Evolutionary conservation across 1,284 basidiomycete genomes (phyloP).

Genomic region (Takashimella tepidaria): DNA sequence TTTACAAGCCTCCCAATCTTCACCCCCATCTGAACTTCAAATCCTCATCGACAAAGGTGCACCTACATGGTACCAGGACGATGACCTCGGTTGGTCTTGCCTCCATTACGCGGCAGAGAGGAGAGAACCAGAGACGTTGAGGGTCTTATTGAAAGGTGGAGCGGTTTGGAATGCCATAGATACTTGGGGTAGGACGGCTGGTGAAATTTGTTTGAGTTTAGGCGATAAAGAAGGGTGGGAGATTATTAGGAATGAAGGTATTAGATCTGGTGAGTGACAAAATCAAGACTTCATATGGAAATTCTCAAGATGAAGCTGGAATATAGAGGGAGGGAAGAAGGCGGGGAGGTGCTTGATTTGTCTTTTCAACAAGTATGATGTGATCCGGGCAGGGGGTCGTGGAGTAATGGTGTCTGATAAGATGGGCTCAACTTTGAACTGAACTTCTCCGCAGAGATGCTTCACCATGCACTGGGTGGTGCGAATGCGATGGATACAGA

Average conservation of each 20-base stretch:
- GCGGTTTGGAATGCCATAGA: conserved; percentile 92
- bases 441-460: conserved; percentile 50
- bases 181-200: conserved; percentile 70
- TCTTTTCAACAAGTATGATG: too few relatives aligned
- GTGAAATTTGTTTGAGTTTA: conserved; percentile 78
- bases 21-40: conserved; percentile 54
- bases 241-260: conserved; percentile 75
- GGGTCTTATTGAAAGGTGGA: conserved; percentile 68
- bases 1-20: conserved; percentile 28
- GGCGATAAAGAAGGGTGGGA: conserved; percentile 70
- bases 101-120: conserved; percentile 84
- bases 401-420: too few relatives aligned
- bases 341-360: neutral
- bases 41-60: conserved; percentile 63
- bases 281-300: neutral
- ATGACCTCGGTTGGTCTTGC: conserved; percentile 70
- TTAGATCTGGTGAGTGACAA: conserved; percentile 63
- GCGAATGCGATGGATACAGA: conserved; percentile 6
- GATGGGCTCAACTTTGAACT: too few relatives aligned
- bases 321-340: neutral
- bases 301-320: neutral
- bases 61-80: conserved; percentile 88
- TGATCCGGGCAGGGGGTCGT: too few relatives aligned
- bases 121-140: conserved; percentile 60
- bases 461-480: conserved; percentile 39